Base-by-base conservation (phyloP, 2,329 filamentous ascomycete species). In the Dryadomyces quercus-mongolicae region DNA sequence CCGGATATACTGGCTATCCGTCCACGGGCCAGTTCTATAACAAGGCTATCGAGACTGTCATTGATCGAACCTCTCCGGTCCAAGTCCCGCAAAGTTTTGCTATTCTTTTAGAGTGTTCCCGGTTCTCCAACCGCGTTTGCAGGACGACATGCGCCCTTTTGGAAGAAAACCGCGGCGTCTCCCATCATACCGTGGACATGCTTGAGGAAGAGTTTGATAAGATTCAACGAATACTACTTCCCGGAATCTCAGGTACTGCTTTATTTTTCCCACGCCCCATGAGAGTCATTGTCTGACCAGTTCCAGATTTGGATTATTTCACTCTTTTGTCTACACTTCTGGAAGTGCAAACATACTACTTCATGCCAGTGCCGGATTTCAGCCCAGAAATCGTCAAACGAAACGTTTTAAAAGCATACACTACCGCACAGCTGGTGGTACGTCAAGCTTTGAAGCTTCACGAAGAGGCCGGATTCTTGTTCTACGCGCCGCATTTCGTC, bases 291-390 rank as follows among this genome's bases (percentile, higher is more conserved):
- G 10, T n/a, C 61, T 31, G 9, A n/a, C 62, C 59, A 43, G 57
- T 15, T 16, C 3, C 60, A 75, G 75, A 77, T 43, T 63, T 75
- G 21, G 72, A 75, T 52, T 67, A 70, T 16, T 75, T 78, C 60
- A 73, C 74, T 50, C 64, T 75, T 9, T 63, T 78, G 3, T 68
- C 74, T 0, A 71, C 75, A 1, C 69, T 73, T 21, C 68, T 78
- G n/a, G 76, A 80, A 54, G 70, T 80, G 9, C 76, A 80, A 57
- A 64, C 68, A 1, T 78, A 74, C 63, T 78, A 78, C 65, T 74
- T 79, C 59, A 68, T 72, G 57, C 73, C 72, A 3, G 67, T 69
- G 0, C 67, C 70, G 2, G 68, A 67, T 18, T 66, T 65, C 56
- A 67, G 63, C 58, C 62, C 63, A 1, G 69, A 68, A 44, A 66